These are phyloP conservation scores for Daucus carota DNA, from an alignment of 129 eudicot species.

Conservation along the genomic window DNA sequence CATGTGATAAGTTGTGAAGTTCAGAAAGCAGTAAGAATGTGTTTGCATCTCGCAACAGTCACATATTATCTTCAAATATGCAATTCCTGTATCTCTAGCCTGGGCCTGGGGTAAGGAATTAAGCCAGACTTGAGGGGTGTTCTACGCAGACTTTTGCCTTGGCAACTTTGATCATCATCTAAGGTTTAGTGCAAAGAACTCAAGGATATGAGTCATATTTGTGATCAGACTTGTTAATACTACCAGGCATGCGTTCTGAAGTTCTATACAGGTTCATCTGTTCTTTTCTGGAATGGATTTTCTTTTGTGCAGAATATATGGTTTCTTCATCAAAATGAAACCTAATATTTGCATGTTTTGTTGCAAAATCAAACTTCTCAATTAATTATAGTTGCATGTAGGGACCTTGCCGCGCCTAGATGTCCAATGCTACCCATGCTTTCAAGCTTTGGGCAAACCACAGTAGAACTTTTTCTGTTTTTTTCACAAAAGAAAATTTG, in stretches of 20 bases:
- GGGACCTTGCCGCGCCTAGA: too few species aligned
- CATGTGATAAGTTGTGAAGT: too few species aligned
- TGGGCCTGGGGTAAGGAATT: neutral
- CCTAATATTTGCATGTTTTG: too few species aligned
- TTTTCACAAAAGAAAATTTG: too few species aligned
- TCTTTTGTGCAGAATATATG: too few species aligned
- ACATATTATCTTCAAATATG: neutral
- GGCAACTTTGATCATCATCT: neutral
- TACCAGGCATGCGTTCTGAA: neutral
- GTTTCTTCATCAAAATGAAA: too few species aligned
- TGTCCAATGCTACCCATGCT: too few species aligned
- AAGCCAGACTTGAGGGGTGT: neutral
- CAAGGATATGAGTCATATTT: neutral
- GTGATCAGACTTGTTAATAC: neutral
- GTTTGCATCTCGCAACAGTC: neutral
- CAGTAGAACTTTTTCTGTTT: too few species aligned
- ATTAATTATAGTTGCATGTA: too few species aligned
- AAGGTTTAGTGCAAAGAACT: neutral
- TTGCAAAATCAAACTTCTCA: too few species aligned
- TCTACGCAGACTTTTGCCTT: neutral
- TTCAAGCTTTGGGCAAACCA: too few species aligned
- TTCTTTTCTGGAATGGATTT: neutral
- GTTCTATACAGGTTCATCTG: neutral
- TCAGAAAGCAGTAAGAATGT: neutral
- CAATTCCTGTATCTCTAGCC: neutral